A percentile compares a stretch with the other conserved stretches of the same genome.
phyloP scores from a whole-genome alignment of 169 alveolate genomes.

The Babesia caballi region DNA sequence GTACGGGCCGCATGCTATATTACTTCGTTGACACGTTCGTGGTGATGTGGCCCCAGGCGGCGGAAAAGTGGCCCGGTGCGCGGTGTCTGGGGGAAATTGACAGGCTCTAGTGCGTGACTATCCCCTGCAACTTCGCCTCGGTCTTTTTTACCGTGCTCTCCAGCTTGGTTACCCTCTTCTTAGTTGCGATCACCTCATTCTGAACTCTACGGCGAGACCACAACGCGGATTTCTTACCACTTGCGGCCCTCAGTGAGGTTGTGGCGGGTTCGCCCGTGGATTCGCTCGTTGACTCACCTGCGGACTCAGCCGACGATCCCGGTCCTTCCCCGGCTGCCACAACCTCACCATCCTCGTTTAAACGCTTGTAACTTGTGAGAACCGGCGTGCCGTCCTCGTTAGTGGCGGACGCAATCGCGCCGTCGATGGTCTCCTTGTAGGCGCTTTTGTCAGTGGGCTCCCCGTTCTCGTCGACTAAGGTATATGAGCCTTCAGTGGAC shows the following conservation, averaged over 20 bases:
- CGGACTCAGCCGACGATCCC: background rate
- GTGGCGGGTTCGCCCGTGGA: background rate
- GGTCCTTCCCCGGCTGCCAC: background rate
- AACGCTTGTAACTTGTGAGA: background rate
- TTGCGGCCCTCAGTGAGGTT: background rate
- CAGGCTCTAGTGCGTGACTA: constrained; percentile 11
- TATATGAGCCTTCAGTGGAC: background rate
- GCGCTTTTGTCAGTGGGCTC: background rate
- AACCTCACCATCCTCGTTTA: constrained; percentile 1
- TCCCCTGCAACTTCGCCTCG: background rate
- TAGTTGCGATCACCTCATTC: background rate
- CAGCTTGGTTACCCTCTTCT: constrained; percentile 5
- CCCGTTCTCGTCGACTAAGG: constrained; percentile 14
- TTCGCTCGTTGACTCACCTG: background rate
- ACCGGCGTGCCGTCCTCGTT: background rate
- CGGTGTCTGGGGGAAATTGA: constrained; percentile 7
- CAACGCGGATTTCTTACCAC: background rate
- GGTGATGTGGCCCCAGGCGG: constrained; percentile 54
- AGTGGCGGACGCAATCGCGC: background rate
- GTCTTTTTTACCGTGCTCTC: background rate
- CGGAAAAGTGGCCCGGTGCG: constrained; percentile 16
- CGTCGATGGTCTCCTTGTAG: background rate
- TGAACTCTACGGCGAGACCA: constrained; percentile 10
- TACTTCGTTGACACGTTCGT: constrained; percentile 26
- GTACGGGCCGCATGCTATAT: constrained; percentile 20